Conservation (phyloP, 2,329 filamentous ascomycete species). For the Pseudogymnoascus sp. region DNA sequence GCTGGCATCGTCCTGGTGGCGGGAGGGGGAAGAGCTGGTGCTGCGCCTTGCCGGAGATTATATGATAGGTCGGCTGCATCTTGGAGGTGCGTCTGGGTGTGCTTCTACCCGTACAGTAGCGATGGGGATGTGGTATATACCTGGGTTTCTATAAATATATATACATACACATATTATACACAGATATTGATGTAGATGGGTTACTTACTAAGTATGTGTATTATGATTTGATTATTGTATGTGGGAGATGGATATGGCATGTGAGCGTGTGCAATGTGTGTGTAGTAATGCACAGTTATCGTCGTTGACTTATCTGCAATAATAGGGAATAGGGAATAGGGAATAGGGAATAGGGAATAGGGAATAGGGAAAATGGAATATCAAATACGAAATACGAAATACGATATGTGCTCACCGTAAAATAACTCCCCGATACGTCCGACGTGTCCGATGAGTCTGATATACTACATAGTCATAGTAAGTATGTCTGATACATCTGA, state of each 20-base stretch:
- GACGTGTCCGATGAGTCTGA: neutral
- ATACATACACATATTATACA: no score
- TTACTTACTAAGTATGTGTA: neutral
- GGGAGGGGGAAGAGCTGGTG: neutral
- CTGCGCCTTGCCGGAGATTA: neutral
- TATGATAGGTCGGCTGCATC: neutral
- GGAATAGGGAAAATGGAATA: no score
- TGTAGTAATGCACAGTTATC: neutral
- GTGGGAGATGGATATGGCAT: neutral
- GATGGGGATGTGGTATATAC: neutral
- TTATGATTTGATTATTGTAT: neutral
- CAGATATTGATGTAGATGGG: neutral
- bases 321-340: neutral
- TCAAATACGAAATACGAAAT: neutral
- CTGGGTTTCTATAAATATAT: neutral
- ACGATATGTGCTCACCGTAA: no score
- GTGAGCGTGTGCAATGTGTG: neutral
- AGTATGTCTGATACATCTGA: neutral
- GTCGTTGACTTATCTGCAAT: neutral
- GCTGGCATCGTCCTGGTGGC: neutral
- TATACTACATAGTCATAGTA: no score
- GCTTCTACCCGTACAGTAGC: neutral
- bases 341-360: no score
- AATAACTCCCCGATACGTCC: neutral
- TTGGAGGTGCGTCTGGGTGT: neutral